Base-by-base conservation (phyloP, 768 basidiomycete genomes). In the Panaeolus cyanescens region DNA sequence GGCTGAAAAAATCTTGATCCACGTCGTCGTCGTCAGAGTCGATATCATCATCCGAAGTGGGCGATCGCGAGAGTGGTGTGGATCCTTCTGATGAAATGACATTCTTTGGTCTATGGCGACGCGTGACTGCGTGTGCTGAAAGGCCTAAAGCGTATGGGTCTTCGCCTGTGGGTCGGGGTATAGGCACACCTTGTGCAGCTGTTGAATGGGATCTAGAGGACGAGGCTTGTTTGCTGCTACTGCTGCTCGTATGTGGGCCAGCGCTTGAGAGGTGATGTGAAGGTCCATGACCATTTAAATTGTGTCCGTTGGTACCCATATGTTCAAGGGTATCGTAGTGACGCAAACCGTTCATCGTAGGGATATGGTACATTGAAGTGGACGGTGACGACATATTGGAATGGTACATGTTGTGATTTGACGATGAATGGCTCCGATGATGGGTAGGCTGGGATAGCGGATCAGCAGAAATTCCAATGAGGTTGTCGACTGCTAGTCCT, bases 391-490 rank as follows among this genome's bases (percentile, higher is more conserved):
- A 83, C 12, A 70, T 67, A 56, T 65, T 73, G 1, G 77, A 78
- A 40, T 65, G 63, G 40, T 64, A 67, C 25, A 64, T 59, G 34
- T 59, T 56, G 12, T 32, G 62, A 15, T 63, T 62, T 19, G 75
- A 77, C 19, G 71, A 65, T 2, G 79, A 74, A 0, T 84, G 82
- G 50, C 74, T 77, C 20, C 89, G 83, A 12, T 82, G 82, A 67
- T 92, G 90, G 0, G 83, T 88, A 2, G 89, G 85, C 64, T 91
- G 91, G 13, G 89, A 87, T 68, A 83, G 84, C 5, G 91, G 85
- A 61, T 93, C 91, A 0, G 80, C 64, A 0, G 86, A 79, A 9
- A 93, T 72, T 9, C 92, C 91, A 61, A 94, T 89, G 57, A 94
- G 75, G 71, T 88, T 88, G 64, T 95, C 93, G 30, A 93, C 88